Base-by-base conservation (phyloP, 2,329 filamentous ascomycete genomes). In the Cadophora sp. region DNA sequence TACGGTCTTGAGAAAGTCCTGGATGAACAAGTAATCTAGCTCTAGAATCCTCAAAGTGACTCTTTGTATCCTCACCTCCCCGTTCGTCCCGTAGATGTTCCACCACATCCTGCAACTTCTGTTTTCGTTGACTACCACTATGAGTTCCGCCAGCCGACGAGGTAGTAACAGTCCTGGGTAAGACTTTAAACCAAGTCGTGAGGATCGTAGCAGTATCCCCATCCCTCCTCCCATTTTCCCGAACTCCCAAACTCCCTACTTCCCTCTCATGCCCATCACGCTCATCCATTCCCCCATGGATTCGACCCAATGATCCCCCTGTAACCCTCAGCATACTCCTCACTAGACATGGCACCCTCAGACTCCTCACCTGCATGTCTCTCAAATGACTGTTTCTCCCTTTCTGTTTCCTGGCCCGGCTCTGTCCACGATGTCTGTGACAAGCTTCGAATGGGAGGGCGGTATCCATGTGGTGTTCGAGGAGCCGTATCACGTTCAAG, bases 311-410 rank as follows among this genome's bases (percentile, higher is more conserved):
- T 60, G 47, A 60, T 33, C 20, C n/a, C 53, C 43, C 48, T 60
- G 30, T 65, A 60, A 14, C 16, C 24, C 43, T 53, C 63, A 41
- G 63, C 56, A 45, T 51, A 48, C 13, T 39, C 55, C n/a, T 65
- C 63, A 41, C 62, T 51, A 14, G 62, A 48, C 24, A 47, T 47
- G 7, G 20, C 6, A 24, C 33, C 36, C 5, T 27, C 55, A 58
- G n/a, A 24, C 36, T 58, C 55, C 55, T 58, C 33, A 58, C 55
- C 55, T 43, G 33, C 9, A 33, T 39, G 7, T 18, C 20, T 1
- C 13, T 14, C 55, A 18, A 58, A 13, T 24, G 55, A 43, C 9
- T 41, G 4, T 43, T 20, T 22, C 13, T 9, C 36, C 11, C 3
- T 16, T 11, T 33, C 55, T 5, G 11, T 33, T 58, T 18, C 55